A percentile compares a stretch with the other conserved stretches of the same genome.
These are phyloP conservation scores for Xenosphaeropsis pyriputrescens DNA, from an alignment of 2,329 filamentous ascomycete species.

Conservation along the genomic window DNA sequence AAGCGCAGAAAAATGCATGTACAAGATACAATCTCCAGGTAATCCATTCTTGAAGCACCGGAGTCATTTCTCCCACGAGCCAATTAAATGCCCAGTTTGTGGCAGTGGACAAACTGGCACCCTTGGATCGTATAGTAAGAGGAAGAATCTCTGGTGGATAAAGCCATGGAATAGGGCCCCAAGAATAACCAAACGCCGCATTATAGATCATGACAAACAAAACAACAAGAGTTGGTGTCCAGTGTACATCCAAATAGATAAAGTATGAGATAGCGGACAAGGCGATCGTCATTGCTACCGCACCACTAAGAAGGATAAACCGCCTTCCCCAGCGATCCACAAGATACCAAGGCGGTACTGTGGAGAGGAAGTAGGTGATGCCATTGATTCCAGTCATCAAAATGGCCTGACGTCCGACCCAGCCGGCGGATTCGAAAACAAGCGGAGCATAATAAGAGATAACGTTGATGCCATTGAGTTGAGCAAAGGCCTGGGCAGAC, in stretches of 20 bases:
- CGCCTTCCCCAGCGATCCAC: slow-evolving; percentile 87
- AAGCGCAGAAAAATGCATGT: slow-evolving; percentile 92
- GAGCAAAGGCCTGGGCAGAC: slow-evolving; percentile 90
- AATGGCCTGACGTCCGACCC: slow-evolving; percentile 78
- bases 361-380: slow-evolving; percentile 80
- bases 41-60: slow-evolving; percentile 81
- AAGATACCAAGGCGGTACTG: slow-evolving; percentile 92
- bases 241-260: slow-evolving; percentile 68
- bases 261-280: slow-evolving; percentile 90
- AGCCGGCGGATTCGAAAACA: slow-evolving; percentile 95
- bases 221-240: slow-evolving; percentile 75
- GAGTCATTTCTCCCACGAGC: slow-evolving; percentile 90
- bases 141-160: slow-evolving; percentile 98
- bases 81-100: slow-evolving; percentile 99
- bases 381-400: slow-evolving; percentile 97
- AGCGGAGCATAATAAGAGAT: slow-evolving; percentile 97
- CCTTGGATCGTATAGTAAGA: slow-evolving; percentile 91
- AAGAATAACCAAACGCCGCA: slow-evolving; percentile 89
- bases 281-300: slow-evolving; percentile 76
- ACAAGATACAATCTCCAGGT: slow-evolving; percentile 88
- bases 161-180: slow-evolving; percentile 96
- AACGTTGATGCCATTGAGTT: slow-evolving; percentile 98
- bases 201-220: slow-evolving; percentile 98
- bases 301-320: slow-evolving; percentile 78
- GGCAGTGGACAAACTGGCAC: slow-evolving; percentile 88